Percentiles rank a stretch among this genome's conserved stretches.
phyloP scores from a whole-genome alignment of 371 early-diverging fungal species.

The Funneliformis caledonium region DNA sequence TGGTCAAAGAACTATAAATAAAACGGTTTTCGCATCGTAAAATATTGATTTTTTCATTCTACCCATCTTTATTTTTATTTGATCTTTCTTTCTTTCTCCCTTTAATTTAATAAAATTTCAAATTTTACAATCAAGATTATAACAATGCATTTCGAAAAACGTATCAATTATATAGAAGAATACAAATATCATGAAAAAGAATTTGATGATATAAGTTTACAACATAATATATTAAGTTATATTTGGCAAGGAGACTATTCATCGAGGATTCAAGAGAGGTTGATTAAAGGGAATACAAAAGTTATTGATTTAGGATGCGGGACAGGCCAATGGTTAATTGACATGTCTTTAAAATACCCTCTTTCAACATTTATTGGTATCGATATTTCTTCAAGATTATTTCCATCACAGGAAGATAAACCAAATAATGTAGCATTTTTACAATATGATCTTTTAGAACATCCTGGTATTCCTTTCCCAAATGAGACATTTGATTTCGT shows the following conservation, averaged over 20 bases:
- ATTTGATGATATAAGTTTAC: background rate
- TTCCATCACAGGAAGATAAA: conserved; percentile 54
- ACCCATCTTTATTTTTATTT: too few relatives aligned
- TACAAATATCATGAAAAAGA: background rate
- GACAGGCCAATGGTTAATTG: background rate
- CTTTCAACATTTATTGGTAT: conserved; percentile 24
- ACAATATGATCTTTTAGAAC: conserved; percentile 53
- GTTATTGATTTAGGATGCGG: conserved; percentile 24
- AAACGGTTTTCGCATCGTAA: too few relatives aligned
- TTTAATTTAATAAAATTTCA: too few relatives aligned
- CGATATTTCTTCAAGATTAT: background rate
- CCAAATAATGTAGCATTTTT: conserved; percentile 59
- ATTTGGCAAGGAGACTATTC: conserved; percentile 14
- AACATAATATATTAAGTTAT: background rate
- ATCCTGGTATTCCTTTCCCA: conserved; percentile 54
- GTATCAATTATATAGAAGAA: too few relatives aligned
- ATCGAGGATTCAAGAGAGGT: background rate
- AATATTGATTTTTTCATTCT: too few relatives aligned
- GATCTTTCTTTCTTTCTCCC: too few relatives aligned
- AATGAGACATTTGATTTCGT: conserved; percentile 61
- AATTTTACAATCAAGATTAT: background rate
- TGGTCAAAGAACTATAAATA: too few relatives aligned
- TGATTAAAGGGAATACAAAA: background rate
- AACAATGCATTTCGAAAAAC: too few relatives aligned
- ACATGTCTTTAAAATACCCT: conserved; percentile 16